These are phyloP conservation scores for Stemphylium beticola DNA, from an alignment of 2,329 filamentous ascomycete species.

Conservation along the genomic window DNA sequence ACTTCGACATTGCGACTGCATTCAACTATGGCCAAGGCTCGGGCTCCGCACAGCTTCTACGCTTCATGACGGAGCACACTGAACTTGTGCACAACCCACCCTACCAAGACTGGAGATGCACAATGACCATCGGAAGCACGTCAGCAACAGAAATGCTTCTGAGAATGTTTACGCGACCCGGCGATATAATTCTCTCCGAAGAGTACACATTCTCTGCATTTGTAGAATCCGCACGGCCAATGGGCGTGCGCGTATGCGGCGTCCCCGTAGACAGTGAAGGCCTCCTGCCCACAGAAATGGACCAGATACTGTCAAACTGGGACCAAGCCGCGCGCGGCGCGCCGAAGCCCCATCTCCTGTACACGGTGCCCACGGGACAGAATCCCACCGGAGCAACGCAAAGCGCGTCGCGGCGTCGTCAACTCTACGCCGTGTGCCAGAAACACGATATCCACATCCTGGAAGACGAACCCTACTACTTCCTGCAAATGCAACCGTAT, in stretches of 20 bases:
- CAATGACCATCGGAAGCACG: constrained; percentile 84
- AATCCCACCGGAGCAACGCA: constrained; percentile 92
- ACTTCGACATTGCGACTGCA: constrained; percentile 80
- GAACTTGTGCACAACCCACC: constrained; percentile 87
- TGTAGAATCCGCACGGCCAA: constrained; percentile 67
- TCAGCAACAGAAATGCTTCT: constrained; percentile 82
- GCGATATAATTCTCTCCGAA: constrained; percentile 83
- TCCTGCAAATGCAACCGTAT: constrained; percentile 85
- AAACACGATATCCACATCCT: constrained; percentile 87
- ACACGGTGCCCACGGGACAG: constrained; percentile 81
- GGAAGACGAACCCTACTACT: constrained; percentile 95
- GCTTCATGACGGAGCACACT: constrained; percentile 93
- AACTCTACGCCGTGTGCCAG: constrained; percentile 77
- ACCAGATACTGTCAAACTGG: constrained; percentile 70
- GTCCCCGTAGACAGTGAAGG: constrained; percentile 72
- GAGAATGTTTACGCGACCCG: constrained; percentile 78
- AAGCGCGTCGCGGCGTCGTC: constrained; percentile 67
- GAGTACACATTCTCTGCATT: constrained; percentile 88
- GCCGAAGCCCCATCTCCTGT: constrained; percentile 70
- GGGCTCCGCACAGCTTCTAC: constrained; percentile 83
- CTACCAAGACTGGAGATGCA: constrained; percentile 88
- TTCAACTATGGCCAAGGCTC: constrained; percentile 93
- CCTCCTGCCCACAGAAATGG: constrained; percentile 66
- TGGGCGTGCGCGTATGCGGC: constrained; percentile 66
- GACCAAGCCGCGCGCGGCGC: constrained; percentile 60